Evolutionary conservation across 2,329 filamentous ascomycete genomes (phyloP).

Genomic region (Phoma sp.): DNA sequence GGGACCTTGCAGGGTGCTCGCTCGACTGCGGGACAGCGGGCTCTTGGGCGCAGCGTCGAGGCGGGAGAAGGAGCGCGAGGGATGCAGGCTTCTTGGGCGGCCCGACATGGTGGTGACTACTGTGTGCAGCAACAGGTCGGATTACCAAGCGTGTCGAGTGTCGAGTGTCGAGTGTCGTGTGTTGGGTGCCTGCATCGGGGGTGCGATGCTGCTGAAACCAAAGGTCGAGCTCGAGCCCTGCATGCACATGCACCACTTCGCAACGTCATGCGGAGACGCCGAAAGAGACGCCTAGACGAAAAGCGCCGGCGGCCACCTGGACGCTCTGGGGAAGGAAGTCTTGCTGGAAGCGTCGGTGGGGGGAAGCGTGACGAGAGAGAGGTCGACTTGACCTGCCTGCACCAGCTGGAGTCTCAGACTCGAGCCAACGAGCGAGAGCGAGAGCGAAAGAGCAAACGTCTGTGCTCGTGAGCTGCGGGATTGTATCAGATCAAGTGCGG

Average conservation of each 20-base stretch:
- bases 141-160: slow-evolving; percentile 5
- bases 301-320: neutral
- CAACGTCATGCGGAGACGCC: slow-evolving; percentile 44
- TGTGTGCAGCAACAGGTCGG: slow-evolving; percentile 1
- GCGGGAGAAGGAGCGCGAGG: slow-evolving; percentile 58
- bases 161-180: no score
- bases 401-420: neutral
- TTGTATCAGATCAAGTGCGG: slow-evolving; percentile 10
- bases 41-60: slow-evolving; percentile 49
- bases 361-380: neutral
- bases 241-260: slow-evolving; percentile 4
- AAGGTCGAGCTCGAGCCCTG: slow-evolving; percentile 28
- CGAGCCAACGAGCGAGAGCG: no score
- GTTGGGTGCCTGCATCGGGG: slow-evolving; percentile 38
- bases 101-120: slow-evolving; percentile 36
- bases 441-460: neutral
- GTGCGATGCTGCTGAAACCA: slow-evolving; percentile 30
- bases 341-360: no score
- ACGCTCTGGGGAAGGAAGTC: neutral
- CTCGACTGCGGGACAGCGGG: slow-evolving; percentile 50
- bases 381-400: slow-evolving; percentile 1
- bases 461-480: slow-evolving; percentile 14
- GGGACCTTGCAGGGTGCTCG: slow-evolving; percentile 56
- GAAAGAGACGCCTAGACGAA: neutral
- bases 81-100: slow-evolving; percentile 47